Evolutionary conservation across 495 filamentous ascomycete species (phyloP).

Genomic region (Penicillium bovifimosum): DNA sequence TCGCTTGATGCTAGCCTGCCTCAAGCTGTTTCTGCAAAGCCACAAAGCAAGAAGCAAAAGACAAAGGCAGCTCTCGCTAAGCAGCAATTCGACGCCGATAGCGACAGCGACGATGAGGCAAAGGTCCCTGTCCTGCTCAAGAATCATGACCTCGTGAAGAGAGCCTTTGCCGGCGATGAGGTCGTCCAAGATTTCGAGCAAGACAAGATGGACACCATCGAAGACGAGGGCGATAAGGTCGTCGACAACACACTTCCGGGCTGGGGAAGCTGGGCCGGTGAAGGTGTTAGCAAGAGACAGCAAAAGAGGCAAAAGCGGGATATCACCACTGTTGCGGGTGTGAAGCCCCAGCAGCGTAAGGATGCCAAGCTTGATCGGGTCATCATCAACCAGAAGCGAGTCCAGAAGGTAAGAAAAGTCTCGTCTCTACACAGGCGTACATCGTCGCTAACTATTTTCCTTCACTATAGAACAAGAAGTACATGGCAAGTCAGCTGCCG

Average conservation of each 20-base stretch:
- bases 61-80: constrained; percentile 19
- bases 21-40: constrained; percentile 6
- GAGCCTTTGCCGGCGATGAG: constrained; percentile 86
- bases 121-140: constrained; percentile 60
- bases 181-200: constrained; percentile 75
- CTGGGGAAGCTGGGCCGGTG: constrained; percentile 88
- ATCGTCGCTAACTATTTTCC: constrained; percentile 21
- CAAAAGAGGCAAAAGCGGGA: constrained; percentile 57
- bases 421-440: background rate
- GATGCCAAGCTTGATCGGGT: constrained; percentile 76
- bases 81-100: constrained; percentile 25
- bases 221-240: constrained; percentile 80
- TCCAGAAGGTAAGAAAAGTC: constrained; percentile 67
- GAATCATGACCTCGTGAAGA: constrained; percentile 75
- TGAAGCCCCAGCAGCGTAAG: constrained; percentile 69
- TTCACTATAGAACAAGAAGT: constrained; percentile 67
- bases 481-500: constrained; percentile 74
- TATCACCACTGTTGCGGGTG: constrained; percentile 66
- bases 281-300: constrained; percentile 63
- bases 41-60: constrained; percentile 17
- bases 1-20: constrained; percentile 28
- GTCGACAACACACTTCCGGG: constrained; percentile 82
- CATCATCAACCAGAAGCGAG: constrained; percentile 87
- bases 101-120: constrained; percentile 51
- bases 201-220: constrained; percentile 68